Percentiles rank a stretch among this genome's conserved stretches.
phyloP scores from a whole-genome alignment of 768 basidiomycete genomes.

The Lanmaoa pseudosensibilis region DNA sequence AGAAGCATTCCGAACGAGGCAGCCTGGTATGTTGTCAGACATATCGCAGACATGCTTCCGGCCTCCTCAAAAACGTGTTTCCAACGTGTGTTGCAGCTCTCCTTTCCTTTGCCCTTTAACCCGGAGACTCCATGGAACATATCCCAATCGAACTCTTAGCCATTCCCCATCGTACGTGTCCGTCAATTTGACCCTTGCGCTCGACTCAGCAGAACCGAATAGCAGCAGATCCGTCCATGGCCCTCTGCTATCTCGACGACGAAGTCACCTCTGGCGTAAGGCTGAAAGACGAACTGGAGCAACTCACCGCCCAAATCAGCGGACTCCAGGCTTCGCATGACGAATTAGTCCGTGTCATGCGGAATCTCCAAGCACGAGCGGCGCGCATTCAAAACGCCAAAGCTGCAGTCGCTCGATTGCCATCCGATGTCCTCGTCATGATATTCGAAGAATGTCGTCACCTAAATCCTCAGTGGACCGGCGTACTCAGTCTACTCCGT shows the following conservation, averaged over 20 bases:
- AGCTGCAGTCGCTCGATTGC: slow-evolving; percentile 31
- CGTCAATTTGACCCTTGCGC: neutral
- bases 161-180: slow-evolving; percentile 24
- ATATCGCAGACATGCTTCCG: slow-evolving; percentile 17
- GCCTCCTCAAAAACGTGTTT: slow-evolving; percentile 31
- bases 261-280: slow-evolving; percentile 4
- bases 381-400: slow-evolving; percentile 34
- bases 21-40: slow-evolving; percentile 18
- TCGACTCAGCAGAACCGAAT: slow-evolving; percentile 5
- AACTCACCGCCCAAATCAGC: slow-evolving; percentile 26
- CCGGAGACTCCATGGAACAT: slow-evolving; percentile 19
- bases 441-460: slow-evolving; percentile 35
- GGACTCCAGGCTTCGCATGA: slow-evolving; percentile 32
- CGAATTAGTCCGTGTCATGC: slow-evolving; percentile 26
- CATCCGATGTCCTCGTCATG: slow-evolving; percentile 32
- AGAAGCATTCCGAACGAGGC: slow-evolving; percentile 21
- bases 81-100: slow-evolving; percentile 24
- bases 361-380: slow-evolving; percentile 29
- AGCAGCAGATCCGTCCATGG: slow-evolving; percentile 20
- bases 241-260: slow-evolving; percentile 26
- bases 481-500: slow-evolving; percentile 33
- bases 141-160: slow-evolving; percentile 20
- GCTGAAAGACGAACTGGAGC: slow-evolving; percentile 26
- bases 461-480: slow-evolving; percentile 32
- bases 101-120: slow-evolving; percentile 28